phyloP scores from a whole-genome alignment of 2,329 filamentous ascomycete species.

The Fusarium udum region DNA sequence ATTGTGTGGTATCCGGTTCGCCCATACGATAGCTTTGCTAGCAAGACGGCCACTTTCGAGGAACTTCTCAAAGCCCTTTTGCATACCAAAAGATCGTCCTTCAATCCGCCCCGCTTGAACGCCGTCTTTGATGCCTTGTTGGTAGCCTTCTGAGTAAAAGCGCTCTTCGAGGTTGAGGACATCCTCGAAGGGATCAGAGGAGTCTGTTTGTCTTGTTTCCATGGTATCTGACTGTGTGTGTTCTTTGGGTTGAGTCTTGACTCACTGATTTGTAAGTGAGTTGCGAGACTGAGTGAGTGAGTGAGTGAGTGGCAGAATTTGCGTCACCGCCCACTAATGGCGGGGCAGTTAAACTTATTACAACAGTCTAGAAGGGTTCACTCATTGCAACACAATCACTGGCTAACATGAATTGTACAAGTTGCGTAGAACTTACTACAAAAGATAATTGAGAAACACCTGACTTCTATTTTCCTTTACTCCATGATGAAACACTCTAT shows the following conservation, averaged over 20 bases:
- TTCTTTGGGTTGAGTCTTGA: background rate
- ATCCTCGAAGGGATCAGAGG: slow-evolving; percentile 64
- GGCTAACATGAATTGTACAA: background rate
- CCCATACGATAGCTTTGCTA: slow-evolving; percentile 85
- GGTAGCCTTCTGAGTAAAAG: slow-evolving; percentile 86
- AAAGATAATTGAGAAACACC: slow-evolving; percentile 15
- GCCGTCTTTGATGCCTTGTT: slow-evolving; percentile 79
- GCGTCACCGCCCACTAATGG: slow-evolving; percentile 40
- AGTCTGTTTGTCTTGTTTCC: slow-evolving; percentile 37
- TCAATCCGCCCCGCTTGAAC: slow-evolving; percentile 81
- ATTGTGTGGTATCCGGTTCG: slow-evolving; percentile 66
- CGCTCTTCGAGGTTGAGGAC: slow-evolving; percentile 69
- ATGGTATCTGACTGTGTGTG: slow-evolving; percentile 5
- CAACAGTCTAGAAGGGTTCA: background rate
- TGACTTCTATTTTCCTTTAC: slow-evolving; percentile 6
- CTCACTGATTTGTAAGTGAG: slow-evolving; percentile 37
- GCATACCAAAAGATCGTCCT: slow-evolving; percentile 88
- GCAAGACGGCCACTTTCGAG: slow-evolving; percentile 80
- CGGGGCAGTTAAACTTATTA: slow-evolving; percentile 33
- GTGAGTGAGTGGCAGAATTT: slow-evolving; percentile 41
- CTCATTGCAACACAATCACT: background rate
- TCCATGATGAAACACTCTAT: slow-evolving; percentile 15
- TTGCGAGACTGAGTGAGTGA: slow-evolving; percentile 14
- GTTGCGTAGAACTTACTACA: background rate
- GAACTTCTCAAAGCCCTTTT: slow-evolving; percentile 95